Percentiles rank a stretch among this genome's conserved stretches.
Evolutionary conservation across 108 stramenopile species (phyloP).

Genomic region (Pseudonitzschia delicatissima): DNA sequence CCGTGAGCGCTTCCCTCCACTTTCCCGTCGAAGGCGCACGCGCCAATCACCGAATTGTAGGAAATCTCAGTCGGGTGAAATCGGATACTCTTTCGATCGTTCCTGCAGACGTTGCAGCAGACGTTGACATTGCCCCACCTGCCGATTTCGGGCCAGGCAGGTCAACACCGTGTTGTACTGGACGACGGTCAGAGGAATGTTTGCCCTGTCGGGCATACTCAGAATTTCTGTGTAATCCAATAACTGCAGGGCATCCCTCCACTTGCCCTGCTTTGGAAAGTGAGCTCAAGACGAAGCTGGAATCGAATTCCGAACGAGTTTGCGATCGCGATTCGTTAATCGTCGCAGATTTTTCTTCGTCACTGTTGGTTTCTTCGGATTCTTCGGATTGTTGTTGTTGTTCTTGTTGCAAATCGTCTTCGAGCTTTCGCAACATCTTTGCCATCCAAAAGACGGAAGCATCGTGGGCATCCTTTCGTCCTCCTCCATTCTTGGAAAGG

Average conservation of each 20-base stretch:
- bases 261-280: slow-evolving; percentile 43
- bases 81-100: not conserved
- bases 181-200: slow-evolving; percentile 36
- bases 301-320: slow-evolving; percentile 11
- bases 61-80: slow-evolving; percentile 44
- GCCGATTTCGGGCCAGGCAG: slow-evolving; percentile 43
- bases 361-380: slow-evolving; percentile 22
- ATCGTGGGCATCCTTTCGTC: slow-evolving; percentile 5
- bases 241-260: slow-evolving; percentile 54
- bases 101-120: not conserved
- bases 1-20: slow-evolving; percentile 61
- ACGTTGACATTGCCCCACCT: slow-evolving; percentile 32
- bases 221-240: slow-evolving; percentile 55
- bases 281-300: slow-evolving; percentile 50
- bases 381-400: slow-evolving; percentile 27
- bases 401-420: not conserved
- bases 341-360: slow-evolving; percentile 9
- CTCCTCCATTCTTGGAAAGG: slow-evolving; percentile 32
- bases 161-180: slow-evolving; percentile 60
- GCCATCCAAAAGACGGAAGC: not conserved
- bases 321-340: slow-evolving; percentile 10
- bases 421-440: not conserved
- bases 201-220: not conserved
- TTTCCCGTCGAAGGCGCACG: slow-evolving; percentile 53
- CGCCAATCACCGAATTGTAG: slow-evolving; percentile 65